These are phyloP conservation scores for Fusarium domesticum DNA, from an alignment of 2,329 filamentous ascomycete species.

Conservation along the genomic window DNA sequence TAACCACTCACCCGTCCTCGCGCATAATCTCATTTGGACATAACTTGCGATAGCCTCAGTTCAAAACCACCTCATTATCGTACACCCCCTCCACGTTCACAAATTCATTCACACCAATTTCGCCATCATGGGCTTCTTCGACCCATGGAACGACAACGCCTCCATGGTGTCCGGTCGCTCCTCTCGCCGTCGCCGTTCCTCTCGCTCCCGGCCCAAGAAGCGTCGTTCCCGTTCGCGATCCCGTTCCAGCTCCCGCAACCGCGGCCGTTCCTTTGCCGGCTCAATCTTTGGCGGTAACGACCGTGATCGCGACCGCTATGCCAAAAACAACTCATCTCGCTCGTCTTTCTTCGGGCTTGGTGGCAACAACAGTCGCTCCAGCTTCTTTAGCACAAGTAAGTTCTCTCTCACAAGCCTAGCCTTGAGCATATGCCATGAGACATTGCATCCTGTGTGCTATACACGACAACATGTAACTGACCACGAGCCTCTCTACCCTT, in stretches of 20 bases:
- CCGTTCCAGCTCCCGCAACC: constrained; percentile 35
- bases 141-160: constrained; percentile 31
- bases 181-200: constrained; percentile 28
- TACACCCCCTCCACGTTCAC: neutral
- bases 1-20: too few species aligned
- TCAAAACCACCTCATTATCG: constrained; percentile 2
- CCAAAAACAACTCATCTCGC: constrained; percentile 41
- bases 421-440: too few species aligned
- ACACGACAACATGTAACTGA: neutral
- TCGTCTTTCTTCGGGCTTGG: constrained; percentile 48
- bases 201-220: constrained; percentile 34
- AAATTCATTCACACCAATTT: neutral
- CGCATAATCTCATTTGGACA: neutral
- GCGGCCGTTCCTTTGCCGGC: constrained; percentile 32
- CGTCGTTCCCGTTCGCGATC: constrained; percentile 39
- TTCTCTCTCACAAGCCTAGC: constrained; percentile 2
- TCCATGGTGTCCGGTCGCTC: constrained; percentile 32
- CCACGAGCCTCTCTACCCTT: constrained; percentile 2
- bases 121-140: constrained; percentile 34
- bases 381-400: constrained; percentile 46
- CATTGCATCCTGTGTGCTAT: too few species aligned
- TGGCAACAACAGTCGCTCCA: constrained; percentile 42
- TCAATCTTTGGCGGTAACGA: constrained; percentile 34
- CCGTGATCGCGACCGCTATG: constrained; percentile 28
- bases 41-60: neutral